A percentile compares a stretch with the other conserved stretches of the same genome.
These are phyloP conservation scores for Barnettozyma sp. DNA, from an alignment of 805 yeast genomes.

Conservation along the genomic window DNA sequence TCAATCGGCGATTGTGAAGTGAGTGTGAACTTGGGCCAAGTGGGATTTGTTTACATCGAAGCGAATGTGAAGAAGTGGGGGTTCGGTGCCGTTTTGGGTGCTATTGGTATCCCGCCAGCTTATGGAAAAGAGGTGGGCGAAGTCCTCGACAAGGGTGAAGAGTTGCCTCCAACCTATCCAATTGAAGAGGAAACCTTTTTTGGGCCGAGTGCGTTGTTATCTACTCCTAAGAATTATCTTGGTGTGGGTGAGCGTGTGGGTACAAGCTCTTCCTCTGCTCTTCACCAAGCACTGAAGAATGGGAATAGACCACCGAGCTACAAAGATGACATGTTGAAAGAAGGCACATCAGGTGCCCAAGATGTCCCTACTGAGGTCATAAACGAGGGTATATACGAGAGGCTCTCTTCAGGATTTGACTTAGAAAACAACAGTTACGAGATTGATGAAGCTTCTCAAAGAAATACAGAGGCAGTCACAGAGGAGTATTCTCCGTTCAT, in stretches of 20 bases:
- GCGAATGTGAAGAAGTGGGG: conserved; percentile 85
- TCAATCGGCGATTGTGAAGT: conserved; percentile 32
- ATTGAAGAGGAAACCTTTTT: conserved; percentile 56
- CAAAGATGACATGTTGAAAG: conserved; percentile 14
- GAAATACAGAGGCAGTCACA: too few relatives aligned
- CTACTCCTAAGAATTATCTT: too few relatives aligned
- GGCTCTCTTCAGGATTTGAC: conserved; percentile 29
- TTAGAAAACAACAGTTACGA: conserved; percentile 23
- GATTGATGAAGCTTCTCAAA: neutral
- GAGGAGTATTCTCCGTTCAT: neutral
- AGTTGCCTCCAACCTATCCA: conserved; percentile 65
- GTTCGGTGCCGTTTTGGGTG: conserved; percentile 41
- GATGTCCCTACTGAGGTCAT: conserved; percentile 10
- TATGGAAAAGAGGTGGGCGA: conserved; percentile 34
- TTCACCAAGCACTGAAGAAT: neutral
- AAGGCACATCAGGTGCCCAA: neutral
- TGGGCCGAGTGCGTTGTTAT: conserved; percentile 33
- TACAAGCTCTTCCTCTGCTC: neutral
- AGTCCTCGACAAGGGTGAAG: conserved; percentile 64
- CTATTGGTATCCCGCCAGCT: conserved; percentile 39
- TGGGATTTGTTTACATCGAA: conserved; percentile 74
- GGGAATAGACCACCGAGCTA: conserved; percentile 23
- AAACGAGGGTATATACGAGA: conserved; percentile 26
- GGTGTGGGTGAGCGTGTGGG: neutral
- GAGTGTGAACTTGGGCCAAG: conserved; percentile 63